Evolutionary conservation across 192 early-diverging fungal genomes (phyloP), one percentile per base, ranked within the genome.

Genomic region (Coemansia sp.): DNA sequence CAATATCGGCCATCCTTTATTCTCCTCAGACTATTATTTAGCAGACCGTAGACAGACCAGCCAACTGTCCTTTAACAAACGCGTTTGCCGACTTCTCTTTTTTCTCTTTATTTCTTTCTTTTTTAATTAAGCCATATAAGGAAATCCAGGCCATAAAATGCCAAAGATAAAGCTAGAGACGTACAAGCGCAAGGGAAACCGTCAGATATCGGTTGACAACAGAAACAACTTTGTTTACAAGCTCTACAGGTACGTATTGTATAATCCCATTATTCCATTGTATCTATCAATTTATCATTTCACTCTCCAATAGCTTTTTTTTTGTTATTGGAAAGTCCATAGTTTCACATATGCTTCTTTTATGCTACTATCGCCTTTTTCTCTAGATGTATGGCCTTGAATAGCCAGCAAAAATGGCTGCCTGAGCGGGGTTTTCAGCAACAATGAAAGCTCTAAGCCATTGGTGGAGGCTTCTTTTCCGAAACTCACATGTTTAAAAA

Each of bases 171-270:
- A 32, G 20, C 3, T 6, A 29, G 59, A 35, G 7, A 1, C 36
- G 5, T 39, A 35, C 28, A 35, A 42, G 29, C 48, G 50, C 47
- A 46, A 24, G 34, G 29, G 22, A 35, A 51, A 42, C 42, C 50
- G 59, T 19, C 50, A 61, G 23, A 32, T 51, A 3, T 49, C 48
- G 28, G 19, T 61, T 20, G 59, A 52, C 18, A 52, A 52, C 57
- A 65, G 20, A 14, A 46, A 56, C 59, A 59, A 52, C n/a, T 75
- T 69, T 71, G 55, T 67, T 1, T 68, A 50, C 58, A 69, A 51
- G 19, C 63, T 71, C 16, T 65, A 62, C 50, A 36, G 39, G 74
- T 68, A 62, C 57, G 60, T 34, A 29, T 42, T 16, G 8, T 42
- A 13, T 42, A 42, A 42, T 42, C 35, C 34, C 25, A 25, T 22